Evolutionary conservation across 2,329 filamentous ascomycete genomes (phyloP).

Genomic region (Aureobasidium musti): DNA sequence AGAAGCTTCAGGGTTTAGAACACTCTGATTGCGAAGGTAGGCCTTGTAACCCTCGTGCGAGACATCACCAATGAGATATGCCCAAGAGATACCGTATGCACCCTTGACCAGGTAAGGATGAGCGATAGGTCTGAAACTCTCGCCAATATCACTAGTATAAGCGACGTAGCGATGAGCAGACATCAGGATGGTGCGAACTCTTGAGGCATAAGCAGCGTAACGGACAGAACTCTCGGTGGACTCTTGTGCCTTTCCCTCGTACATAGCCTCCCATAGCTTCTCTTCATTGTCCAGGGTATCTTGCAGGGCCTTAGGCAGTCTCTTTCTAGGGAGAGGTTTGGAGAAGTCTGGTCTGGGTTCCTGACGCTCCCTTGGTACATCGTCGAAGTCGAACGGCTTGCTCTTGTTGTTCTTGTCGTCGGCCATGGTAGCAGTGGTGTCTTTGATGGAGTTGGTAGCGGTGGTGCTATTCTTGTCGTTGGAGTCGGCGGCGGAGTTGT

Average conservation of each 20-base stretch:
- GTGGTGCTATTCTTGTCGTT: not conserved
- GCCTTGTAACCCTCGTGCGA: slow-evolving; percentile 93
- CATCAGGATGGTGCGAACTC: slow-evolving; percentile 67
- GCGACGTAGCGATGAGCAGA: slow-evolving; percentile 95
- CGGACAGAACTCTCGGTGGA: slow-evolving; percentile 83
- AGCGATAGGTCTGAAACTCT: slow-evolving; percentile 90
- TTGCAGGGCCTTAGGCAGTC: slow-evolving; percentile 58
- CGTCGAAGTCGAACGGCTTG: slow-evolving; percentile 34
- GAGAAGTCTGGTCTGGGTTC: slow-evolving; percentile 50
- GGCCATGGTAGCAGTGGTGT: slow-evolving; percentile 14
- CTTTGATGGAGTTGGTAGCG: not conserved
- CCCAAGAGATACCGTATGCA: slow-evolving; percentile 90
- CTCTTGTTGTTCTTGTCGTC: slow-evolving; percentile 30
- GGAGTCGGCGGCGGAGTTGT: not conserved
- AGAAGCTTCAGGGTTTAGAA: slow-evolving; percentile 65
- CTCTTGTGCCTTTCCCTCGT: slow-evolving; percentile 73
- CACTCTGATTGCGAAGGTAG: slow-evolving; percentile 80
- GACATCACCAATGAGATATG: slow-evolving; percentile 89
- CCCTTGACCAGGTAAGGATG: slow-evolving; percentile 78
- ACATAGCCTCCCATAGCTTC: slow-evolving; percentile 73
- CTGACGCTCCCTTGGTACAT: slow-evolving; percentile 49
- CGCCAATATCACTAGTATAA: slow-evolving; percentile 92
- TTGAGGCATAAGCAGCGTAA: slow-evolving; percentile 88
- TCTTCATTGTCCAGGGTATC: slow-evolving; percentile 64
- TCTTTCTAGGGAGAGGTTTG: slow-evolving; percentile 52